phyloP scores from a whole-genome alignment of 2,329 filamentous ascomycete species.

The Aureobasidium sp. region DNA sequence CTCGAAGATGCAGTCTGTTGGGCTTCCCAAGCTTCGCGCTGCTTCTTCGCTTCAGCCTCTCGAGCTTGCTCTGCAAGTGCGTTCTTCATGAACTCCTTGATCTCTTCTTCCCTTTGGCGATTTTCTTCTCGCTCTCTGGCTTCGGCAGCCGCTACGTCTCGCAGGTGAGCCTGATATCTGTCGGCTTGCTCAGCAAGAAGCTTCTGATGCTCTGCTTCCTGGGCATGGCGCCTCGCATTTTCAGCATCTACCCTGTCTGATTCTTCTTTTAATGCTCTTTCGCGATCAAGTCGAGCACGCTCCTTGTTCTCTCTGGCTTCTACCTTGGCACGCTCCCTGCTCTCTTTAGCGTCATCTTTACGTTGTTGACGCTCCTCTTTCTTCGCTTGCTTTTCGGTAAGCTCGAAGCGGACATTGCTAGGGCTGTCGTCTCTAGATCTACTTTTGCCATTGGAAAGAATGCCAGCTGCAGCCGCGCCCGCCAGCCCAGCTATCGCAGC shows the following conservation, averaged over 20 bases:
- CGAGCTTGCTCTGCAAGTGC: slow-evolving; percentile 1
- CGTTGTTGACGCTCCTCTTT: slow-evolving; percentile 37
- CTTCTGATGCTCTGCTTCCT: slow-evolving; percentile 15
- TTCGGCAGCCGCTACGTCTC: slow-evolving; percentile 12
- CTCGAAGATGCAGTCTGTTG: not conserved
- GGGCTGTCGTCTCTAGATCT: slow-evolving; percentile 26
- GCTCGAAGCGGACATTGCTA: slow-evolving; percentile 49
- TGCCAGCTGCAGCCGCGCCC: slow-evolving; percentile 31
- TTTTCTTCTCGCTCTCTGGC: not conserved
- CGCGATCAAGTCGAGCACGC: slow-evolving; percentile 23
- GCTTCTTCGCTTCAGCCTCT: slow-evolving; percentile 20
- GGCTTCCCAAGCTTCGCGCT: slow-evolving; percentile 17
- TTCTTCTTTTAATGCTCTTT: slow-evolving; percentile 29
- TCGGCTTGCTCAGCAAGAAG: slow-evolving; percentile 19
- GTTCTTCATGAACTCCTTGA: slow-evolving; percentile 14
- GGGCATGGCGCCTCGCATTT: slow-evolving; percentile 17
- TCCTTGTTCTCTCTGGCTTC: slow-evolving; percentile 25
- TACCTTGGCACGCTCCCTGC: slow-evolving; percentile 28
- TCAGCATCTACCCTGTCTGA: slow-evolving; percentile 24
- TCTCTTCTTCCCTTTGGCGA: not conserved
- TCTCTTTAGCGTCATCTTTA: slow-evolving; percentile 26
- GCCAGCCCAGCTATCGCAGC: slow-evolving; percentile 38
- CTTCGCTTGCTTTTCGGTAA: slow-evolving; percentile 50
- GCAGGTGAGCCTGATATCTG: slow-evolving; percentile 2
- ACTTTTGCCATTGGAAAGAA: slow-evolving; percentile 24